Evolutionary conservation across 148 eudicot species (phyloP).

Genomic region (Simmondsia chinensis): DNA sequence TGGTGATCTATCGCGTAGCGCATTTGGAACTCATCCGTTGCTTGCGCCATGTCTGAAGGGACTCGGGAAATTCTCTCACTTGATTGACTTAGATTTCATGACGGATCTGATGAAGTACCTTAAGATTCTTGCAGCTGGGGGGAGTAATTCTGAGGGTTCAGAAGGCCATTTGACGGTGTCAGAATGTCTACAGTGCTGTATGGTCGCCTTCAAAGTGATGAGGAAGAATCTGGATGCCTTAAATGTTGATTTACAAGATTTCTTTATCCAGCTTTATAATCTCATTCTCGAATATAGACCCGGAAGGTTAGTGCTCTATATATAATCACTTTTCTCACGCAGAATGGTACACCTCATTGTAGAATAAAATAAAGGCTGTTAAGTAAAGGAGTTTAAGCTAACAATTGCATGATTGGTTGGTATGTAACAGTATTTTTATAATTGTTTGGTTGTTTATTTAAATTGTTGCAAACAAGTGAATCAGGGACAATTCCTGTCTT

Average conservation of each 20-base stretch:
- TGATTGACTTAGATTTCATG: slow-evolving; percentile 91
- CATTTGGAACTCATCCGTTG: slow-evolving; percentile 50
- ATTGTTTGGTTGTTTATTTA: no score
- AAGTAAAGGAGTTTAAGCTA: no score
- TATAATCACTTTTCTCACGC: not conserved
- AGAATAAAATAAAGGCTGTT: no score
- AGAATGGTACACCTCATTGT: no score
- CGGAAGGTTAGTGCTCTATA: slow-evolving; percentile 51
- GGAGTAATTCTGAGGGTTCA: slow-evolving; percentile 22
- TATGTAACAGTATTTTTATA: no score
- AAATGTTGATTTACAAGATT: slow-evolving; percentile 90
- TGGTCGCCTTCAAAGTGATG: slow-evolving; percentile 94
- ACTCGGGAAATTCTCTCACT: slow-evolving; percentile 78
- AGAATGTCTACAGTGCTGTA: slow-evolving; percentile 86
- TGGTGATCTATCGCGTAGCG: slow-evolving; percentile 16
- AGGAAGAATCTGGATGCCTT: slow-evolving; percentile 87
- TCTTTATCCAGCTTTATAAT: slow-evolving; percentile 76
- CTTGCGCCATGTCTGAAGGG: slow-evolving; percentile 88
- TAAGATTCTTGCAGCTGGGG: slow-evolving; percentile 76
- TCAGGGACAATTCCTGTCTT: no score
- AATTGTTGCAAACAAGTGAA: no score
- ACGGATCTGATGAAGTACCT: slow-evolving; percentile 77
- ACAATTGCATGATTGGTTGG: no score
- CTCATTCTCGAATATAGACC: slow-evolving; percentile 78
- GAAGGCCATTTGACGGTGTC: slow-evolving; percentile 50